Base-by-base conservation (phyloP, 805 yeast species). In the Dipodascopsis uninucleata region DNA sequence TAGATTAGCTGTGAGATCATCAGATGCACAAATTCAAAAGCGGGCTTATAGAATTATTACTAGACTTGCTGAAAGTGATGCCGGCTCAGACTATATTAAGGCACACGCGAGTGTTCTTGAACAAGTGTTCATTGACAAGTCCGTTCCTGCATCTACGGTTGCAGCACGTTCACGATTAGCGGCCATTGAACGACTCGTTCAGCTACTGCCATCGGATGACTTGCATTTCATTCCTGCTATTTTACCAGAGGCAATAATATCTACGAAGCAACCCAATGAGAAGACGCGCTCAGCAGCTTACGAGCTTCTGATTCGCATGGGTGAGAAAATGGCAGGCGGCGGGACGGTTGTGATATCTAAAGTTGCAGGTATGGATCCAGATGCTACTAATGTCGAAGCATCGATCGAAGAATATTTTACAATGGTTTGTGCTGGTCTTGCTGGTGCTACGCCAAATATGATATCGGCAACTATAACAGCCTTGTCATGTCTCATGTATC, bases 391-490 rank as follows among this genome's bases (percentile, higher is more conserved):
- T 48, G 70, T 81, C 7, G 71, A 72, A 40, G 93, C 95, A 6
- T 72, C 79, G 16, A 71, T 89, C 44, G 75, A 80, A 36, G 96
- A 89, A 66, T 89, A 74, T 62, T 86, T 90, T 70, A 87, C 94
- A 24, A 86, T 93, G 82, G 82, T 90, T 24, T 78, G 90, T 65
- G 98, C 97, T 23, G 99, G 98, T 70, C 72, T 94, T 56, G 96
- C 93, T 28, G 96, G 96, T 45, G 81, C 84, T 54, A 77, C 93
- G 24, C 90, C 94, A 28, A 95, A 90, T 68, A 90, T 90, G 96
- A 85, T 93, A 25, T 85, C 96, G 59, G 97, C 97, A n/a, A 80
- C 90, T 2, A 80, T 93, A 57, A 88, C 96, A 5, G 94, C 96
- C 0, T 71, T 90, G 43, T 81, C 95, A 35, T 82, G 96, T 61